Evolutionary conservation across 768 basidiomycete genomes (phyloP).

Genomic region (Xerocomellus chrysenteron): DNA sequence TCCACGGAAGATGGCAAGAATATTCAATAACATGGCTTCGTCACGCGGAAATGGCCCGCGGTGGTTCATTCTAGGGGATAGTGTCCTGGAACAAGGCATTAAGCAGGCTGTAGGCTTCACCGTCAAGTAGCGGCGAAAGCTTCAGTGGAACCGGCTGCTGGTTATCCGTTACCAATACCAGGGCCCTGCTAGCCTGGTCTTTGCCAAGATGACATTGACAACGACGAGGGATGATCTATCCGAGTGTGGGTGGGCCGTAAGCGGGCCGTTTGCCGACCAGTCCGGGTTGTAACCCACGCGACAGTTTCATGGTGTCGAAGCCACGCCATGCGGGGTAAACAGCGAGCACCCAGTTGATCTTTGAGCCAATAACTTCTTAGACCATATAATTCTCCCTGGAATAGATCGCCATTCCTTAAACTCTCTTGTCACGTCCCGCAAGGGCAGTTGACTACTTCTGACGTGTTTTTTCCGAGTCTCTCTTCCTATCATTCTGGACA

Average conservation of each 20-base stretch:
- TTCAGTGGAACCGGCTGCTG: neutral
- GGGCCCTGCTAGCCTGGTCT: neutral
- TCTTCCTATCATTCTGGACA: neutral
- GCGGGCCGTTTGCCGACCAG: neutral
- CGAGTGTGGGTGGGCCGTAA: neutral
- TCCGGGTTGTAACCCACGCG: neutral
- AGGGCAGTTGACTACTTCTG: neutral
- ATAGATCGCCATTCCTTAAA: neutral
- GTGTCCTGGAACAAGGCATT: neutral
- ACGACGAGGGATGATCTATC: neutral
- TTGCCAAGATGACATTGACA: neutral
- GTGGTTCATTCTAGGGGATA: neutral
- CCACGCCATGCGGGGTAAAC: neutral
- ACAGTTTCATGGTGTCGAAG: too few species aligned
- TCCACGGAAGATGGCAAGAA: conserved; percentile 3
- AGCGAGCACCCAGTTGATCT: too few species aligned
- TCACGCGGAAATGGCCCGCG: conserved; percentile 9
- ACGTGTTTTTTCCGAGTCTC: neutral
- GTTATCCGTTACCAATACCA: neutral
- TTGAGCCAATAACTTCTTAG: neutral
- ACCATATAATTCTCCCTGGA: neutral
- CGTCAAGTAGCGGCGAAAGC: neutral
- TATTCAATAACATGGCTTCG: conserved; percentile 1
- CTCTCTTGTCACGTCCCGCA: too few species aligned
- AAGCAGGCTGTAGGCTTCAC: neutral